These are phyloP conservation scores for Amanita rubescens DNA, from an alignment of 768 basidiomycete species.

Conservation along the genomic window DNA sequence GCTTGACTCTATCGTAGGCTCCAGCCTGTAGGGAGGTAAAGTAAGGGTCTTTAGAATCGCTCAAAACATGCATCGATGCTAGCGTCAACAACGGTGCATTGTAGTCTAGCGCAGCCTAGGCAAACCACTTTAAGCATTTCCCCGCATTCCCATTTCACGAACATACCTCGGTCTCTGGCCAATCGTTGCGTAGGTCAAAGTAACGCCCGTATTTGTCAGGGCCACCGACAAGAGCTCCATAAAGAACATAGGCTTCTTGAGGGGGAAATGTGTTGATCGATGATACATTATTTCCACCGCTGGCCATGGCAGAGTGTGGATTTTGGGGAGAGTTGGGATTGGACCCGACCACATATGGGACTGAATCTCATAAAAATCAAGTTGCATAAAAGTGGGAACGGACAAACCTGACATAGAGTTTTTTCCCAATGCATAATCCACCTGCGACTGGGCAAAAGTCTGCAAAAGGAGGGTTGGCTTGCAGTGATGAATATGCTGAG, in stretches of 20 bases:
- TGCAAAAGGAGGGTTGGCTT: slow-evolving; percentile 18
- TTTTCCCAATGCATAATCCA: slow-evolving; percentile 78
- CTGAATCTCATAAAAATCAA: slow-evolving; percentile 23
- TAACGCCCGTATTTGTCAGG: slow-evolving; percentile 70
- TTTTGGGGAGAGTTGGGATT: slow-evolving; percentile 90
- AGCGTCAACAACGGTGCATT: slow-evolving; percentile 87
- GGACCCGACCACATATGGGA: slow-evolving; percentile 79
- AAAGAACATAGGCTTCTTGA: slow-evolving; percentile 69
- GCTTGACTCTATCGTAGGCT: slow-evolving; percentile 52
- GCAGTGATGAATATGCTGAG: neutral
- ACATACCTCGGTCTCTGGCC: slow-evolving; percentile 79
- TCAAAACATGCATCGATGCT: slow-evolving; percentile 69
- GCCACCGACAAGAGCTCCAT: slow-evolving; percentile 86
- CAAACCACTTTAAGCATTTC: neutral
- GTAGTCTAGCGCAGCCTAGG: slow-evolving; percentile 76
- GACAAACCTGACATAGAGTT: slow-evolving; percentile 80
- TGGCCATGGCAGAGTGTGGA: slow-evolving; percentile 86
- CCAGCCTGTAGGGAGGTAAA: slow-evolving; percentile 68
- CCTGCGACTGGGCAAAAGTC: slow-evolving; percentile 69
- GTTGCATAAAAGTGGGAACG: neutral
- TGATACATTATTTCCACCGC: slow-evolving; percentile 67
- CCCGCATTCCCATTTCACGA: neutral
- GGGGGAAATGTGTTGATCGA: slow-evolving; percentile 67
- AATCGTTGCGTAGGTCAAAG: slow-evolving; percentile 83
- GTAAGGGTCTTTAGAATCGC: slow-evolving; percentile 63